Evolutionary conservation across 352 stramenopile species (phyloP), one percentile per base, ranked within the genome.

Genomic region (Pythium folliculosum): DNA sequence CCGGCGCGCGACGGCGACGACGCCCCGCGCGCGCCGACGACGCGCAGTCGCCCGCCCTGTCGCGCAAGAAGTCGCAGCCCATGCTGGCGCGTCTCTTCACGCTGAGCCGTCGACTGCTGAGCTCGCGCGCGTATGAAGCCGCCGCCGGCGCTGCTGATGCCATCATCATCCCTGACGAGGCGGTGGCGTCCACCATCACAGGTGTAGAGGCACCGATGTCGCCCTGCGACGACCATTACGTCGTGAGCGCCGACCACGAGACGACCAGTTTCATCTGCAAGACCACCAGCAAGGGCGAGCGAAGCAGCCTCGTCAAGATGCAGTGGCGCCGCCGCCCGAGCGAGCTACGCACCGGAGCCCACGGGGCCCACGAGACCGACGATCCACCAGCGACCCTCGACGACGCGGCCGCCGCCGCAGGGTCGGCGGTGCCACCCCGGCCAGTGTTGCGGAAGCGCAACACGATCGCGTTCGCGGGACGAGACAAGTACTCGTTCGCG

Each of bases 1-100:
- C 79, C 4, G 85, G 83, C 19, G 77, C 81, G 14, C 65, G 64
- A 8, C 62, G 71, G 55, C 72, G 70, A 17, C 71, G 50, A 16
- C 49, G 57, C 13, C 69, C 63, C 19, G 68, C 64, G 38, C 27
- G 54, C 17, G 62, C 47, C 8, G 21, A 57, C 27, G n/a, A 25
- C 17, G 3, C 32, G 5, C 14, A 25, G 43, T 27, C 43, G 16
- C n/a, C 37, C 23, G n/a, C 43, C 3, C 27, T 8, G 8, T 17
- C 43, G 27, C 25, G 38, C 40, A 56, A 55, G 21, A 69, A 62
- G 43, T 62, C 53, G 32, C 17, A 37, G 9, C 62, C 40, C 22
- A 43, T 63, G 5, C 22, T 63, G 4, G 52, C 63, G 17, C 47
- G 63, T 3, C 40, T 70, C 2, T 70, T 70, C 25, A 70, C 63